Evolutionary conservation across 768 basidiomycete species (phyloP), one percentile per base, ranked within the genome.

Genomic region (Lenzites betulinus): DNA sequence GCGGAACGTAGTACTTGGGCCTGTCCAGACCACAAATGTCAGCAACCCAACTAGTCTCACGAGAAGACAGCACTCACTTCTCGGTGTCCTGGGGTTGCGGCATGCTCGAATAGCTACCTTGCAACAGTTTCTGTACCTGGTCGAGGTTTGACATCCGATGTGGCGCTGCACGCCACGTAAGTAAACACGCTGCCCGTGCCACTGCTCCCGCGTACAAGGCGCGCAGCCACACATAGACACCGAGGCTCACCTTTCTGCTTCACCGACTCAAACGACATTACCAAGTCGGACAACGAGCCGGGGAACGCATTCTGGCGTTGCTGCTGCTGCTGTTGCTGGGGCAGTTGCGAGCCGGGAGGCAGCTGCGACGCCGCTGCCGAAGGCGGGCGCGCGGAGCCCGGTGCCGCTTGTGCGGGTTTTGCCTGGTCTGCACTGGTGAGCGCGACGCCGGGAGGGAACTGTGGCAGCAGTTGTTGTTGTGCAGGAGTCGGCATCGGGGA

Each of bases 61-160:
- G 58, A 28, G n/a, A 39, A 15, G 13, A 12, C n/a, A 47, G 16
- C 18, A 64, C 76, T 66, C 60, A 95, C 95, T 94, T 95, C 73
- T 98, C 96, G 7, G 95, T 95, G 70, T 99, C 97, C 59, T 90
- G 84, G 22, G 95, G 94, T 71, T 94, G 90, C 11, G 97, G 97
- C 50, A 92, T 86, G 70, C 84, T 92, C 36, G 87, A 81, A 71
- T 92, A 92, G 53, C 95, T 90, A n/a, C 89, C 88, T 71, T 98
- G 95, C 47, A 99, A 82, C 70, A 97, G 86, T 73, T 95, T 90
- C 75, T 96, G 90, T 47, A 98, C 88, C 71, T 93, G 89, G 58
- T 91, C 91, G 35, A 95, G 77, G 72, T 97, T 95, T 59, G 86
- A 83, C 82, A 92, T 89, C 36, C 91, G 90, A 70, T 87, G 82